Base-by-base conservation (phyloP, 2,329 filamentous ascomycete genomes). In the Microcera coccophila region DNA sequence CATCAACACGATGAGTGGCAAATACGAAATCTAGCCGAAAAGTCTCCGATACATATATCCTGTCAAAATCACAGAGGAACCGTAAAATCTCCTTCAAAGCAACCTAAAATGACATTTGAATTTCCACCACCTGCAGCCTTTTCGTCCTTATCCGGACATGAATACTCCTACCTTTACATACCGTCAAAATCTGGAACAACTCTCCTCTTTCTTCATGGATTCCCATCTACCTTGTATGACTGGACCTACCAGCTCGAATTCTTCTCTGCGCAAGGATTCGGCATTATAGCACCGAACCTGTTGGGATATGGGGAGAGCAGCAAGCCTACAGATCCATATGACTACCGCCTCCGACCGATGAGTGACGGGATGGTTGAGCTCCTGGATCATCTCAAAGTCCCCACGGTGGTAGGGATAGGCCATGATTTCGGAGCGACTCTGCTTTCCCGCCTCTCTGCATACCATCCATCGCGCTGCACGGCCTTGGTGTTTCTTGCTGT, bases 171-270 rank as follows among this genome's bases (percentile, higher is more conserved):
- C 47, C 47, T 64, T 19, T 50, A 58, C 38, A 52, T 58, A 3
- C 54, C 48, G 4, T 33, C 54, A 3, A 45, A 39, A 1, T 19
- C 47, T 1, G 39, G 33, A 5, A 49, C 58, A 4, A 72, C 70
- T 0, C 53, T 76, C 4, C 57, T 77, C 12, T 62, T 76, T 41
- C 61, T 76, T 11, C 74, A 76, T 47, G 72, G 73, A 24, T 73
- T 74, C 38, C 72, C 73, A 20, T 73, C 70, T 4, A 69, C 67
- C 26, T 59, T 63, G 11, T 57, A 62, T 24, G 72, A 75, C 57
- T 76, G 71, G 67, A 43, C 57, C 3, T 52, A 61, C 40, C 68
- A 73, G 41, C 57, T 71, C 4, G 29, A 42, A 0, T 47, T 62
- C 41, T 64, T 74, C 38, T 48, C 55, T 1, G 39, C 54, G 0